Percentiles rank a stretch among this genome's conserved stretches.
Conservation (phyloP, 306 rosid genomes). For the Citrullus colocynthis region DNA sequence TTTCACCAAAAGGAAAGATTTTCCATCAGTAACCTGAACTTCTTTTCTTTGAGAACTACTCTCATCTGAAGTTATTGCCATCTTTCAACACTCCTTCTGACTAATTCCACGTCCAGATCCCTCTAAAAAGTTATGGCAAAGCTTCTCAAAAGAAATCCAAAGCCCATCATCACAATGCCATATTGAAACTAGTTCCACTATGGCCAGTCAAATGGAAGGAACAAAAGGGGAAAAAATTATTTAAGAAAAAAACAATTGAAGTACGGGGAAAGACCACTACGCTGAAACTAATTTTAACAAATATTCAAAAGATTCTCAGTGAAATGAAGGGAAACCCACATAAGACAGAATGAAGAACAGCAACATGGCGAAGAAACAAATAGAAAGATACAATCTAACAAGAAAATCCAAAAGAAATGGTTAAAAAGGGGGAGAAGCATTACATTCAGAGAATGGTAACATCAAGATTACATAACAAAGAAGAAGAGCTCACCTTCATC, state of each 20-base stretch:
- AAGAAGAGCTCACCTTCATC: slow-evolving; percentile 29
- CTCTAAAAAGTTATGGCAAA: not conserved
- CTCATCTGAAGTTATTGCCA: not conserved
- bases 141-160: not conserved
- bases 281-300: not conserved
- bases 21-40: not conserved
- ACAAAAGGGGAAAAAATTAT: not conserved
- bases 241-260: not conserved
- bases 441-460: not conserved
- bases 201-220: not conserved
- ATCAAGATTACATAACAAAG: not conserved
- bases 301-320: not conserved
- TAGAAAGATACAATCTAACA: not conserved
- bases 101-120: not conserved
- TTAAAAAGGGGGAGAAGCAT: not conserved
- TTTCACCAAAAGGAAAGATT: not conserved
- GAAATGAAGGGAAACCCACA: not conserved
- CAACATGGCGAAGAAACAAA: not conserved
- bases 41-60: not conserved
- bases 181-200: not conserved
- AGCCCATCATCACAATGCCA: not conserved
- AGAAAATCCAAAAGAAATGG: not conserved
- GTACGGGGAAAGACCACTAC: not conserved
- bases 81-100: not conserved
- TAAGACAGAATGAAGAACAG: not conserved